Conservation (phyloP, 208 protist genomes). For the Crithidia bombi region DNA sequence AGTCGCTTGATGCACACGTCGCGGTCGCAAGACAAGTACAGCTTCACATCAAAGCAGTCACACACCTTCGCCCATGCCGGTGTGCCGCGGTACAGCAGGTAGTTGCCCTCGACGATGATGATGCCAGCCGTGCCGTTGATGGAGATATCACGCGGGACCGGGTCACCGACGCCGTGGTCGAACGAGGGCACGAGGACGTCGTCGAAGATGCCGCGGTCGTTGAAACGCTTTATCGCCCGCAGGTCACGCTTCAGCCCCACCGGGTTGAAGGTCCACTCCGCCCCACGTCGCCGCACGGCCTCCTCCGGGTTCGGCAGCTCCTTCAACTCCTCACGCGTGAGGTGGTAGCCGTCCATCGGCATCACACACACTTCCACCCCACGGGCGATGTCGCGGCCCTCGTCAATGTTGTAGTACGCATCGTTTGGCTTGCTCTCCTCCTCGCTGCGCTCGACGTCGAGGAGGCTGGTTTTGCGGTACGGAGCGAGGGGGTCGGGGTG, state of each 20-base stretch:
- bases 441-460: slow-evolving; percentile 19
- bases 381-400: background rate
- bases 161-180: slow-evolving; percentile 75
- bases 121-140: slow-evolving; percentile 52
- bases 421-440: slow-evolving; percentile 4
- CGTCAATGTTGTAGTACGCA: slow-evolving; percentile 7
- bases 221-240: slow-evolving; percentile 31
- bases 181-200: slow-evolving; percentile 77
- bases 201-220: slow-evolving; percentile 42
- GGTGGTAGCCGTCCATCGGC: slow-evolving; percentile 88
- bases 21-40: slow-evolving; percentile 60
- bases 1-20: slow-evolving; percentile 57
- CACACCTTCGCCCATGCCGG: slow-evolving; percentile 68
- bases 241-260: slow-evolving; percentile 57
- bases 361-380: slow-evolving; percentile 58
- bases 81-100: slow-evolving; percentile 67
- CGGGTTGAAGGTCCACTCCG: slow-evolving; percentile 85
- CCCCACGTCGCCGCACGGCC: slow-evolving; percentile 66
- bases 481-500: slow-evolving; percentile 22
- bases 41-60: slow-evolving; percentile 55
- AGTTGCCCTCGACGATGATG: slow-evolving; percentile 82
- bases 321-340: slow-evolving; percentile 51
- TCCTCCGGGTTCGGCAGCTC: slow-evolving; percentile 62
- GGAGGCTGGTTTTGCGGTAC: slow-evolving; percentile 12
- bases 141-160: slow-evolving; percentile 48